phyloP scores from a whole-genome alignment of 2,329 filamentous ascomycete genomes.

The Ophiobolus disseminans region DNA sequence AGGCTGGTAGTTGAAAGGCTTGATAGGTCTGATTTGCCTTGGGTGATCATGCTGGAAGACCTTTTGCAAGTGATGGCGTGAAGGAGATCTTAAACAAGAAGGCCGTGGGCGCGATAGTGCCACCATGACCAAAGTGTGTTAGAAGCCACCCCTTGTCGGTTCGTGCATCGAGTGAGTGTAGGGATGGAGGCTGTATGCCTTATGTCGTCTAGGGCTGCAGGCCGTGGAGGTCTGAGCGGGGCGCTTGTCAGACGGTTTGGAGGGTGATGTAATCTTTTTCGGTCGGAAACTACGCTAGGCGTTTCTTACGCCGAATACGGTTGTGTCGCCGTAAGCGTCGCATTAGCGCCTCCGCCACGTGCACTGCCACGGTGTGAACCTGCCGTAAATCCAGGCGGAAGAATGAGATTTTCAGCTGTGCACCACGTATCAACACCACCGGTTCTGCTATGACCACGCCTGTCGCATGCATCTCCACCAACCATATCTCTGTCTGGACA shows the following conservation, averaged over 20 bases:
- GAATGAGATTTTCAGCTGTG: constrained; percentile 1
- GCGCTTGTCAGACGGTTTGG: constrained; percentile 16
- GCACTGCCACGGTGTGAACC: constrained; percentile 1
- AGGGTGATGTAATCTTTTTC: constrained; percentile 14
- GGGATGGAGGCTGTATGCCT: constrained; percentile 20
- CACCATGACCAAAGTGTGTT: constrained; percentile 27
- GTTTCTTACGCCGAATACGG: constrained; percentile 5
- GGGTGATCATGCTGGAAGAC: constrained; percentile 29
- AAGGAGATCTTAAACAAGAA: constrained; percentile 34
- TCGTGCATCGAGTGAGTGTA: constrained; percentile 26
- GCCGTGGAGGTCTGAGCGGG: constrained; percentile 27
- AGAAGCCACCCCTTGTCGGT: constrained; percentile 23
- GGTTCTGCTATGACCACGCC: not conserved
- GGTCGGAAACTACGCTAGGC: constrained; percentile 4
- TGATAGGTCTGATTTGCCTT: constrained; percentile 21
- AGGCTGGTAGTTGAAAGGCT: constrained; percentile 11
- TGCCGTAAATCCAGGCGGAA: constrained; percentile 1
- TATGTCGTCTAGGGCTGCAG: constrained; percentile 21
- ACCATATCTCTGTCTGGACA: not conserved
- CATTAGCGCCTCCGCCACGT: constrained; percentile 13
- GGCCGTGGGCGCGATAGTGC: constrained; percentile 22
- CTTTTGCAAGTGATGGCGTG: constrained; percentile 29
- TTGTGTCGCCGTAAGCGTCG: constrained; percentile 8
- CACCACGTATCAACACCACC: constrained; percentile 5
- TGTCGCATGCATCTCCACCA: not conserved